Evolutionary conservation across 1,139 yeast species (phyloP).

Genomic region (Blastobotrys elegans): DNA sequence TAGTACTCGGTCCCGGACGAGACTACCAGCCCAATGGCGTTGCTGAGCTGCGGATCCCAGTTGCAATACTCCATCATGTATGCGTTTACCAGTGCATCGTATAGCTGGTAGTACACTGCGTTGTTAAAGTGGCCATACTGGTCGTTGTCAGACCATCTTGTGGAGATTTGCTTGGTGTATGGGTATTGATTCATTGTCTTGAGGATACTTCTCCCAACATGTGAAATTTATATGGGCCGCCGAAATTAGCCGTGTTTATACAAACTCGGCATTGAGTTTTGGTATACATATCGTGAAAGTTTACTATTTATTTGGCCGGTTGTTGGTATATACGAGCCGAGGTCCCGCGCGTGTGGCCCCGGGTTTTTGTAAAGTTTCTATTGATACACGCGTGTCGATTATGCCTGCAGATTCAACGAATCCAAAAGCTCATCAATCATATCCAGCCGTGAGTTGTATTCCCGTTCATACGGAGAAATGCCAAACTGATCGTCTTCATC

Average conservation of each 20-base stretch:
- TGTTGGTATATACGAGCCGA: no score
- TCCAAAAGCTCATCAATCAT: slow-evolving; percentile 44
- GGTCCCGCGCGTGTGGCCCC: no score
- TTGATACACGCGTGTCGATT: no score
- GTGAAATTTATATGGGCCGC: no score
- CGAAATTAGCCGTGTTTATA: no score
- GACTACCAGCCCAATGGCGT: slow-evolving; percentile 30
- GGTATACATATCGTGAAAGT: no score
- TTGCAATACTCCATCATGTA: slow-evolving; percentile 29
- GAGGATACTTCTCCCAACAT: no score
- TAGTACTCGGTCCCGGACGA: slow-evolving; percentile 29
- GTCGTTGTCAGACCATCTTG: slow-evolving; percentile 33
- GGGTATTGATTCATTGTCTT: slow-evolving; percentile 21
- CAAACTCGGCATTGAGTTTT: no score
- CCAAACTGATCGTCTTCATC: slow-evolving; percentile 15
- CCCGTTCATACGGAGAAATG: slow-evolving; percentile 20
- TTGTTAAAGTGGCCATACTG: slow-evolving; percentile 33
- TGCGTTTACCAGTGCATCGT: slow-evolving; percentile 29
- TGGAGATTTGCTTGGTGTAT: slow-evolving; percentile 20
- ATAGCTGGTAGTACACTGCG: slow-evolving; percentile 30
- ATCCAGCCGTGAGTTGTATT: slow-evolving; percentile 37
- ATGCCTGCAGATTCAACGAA: slow-evolving; percentile 31
- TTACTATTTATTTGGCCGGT: no score
- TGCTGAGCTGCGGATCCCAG: slow-evolving; percentile 17
- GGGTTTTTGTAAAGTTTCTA: no score